Percentiles rank a stretch among this genome's conserved stretches.
Conservation (phyloP, 257 asterid species). For the Thymus mandschuricus region DNA sequence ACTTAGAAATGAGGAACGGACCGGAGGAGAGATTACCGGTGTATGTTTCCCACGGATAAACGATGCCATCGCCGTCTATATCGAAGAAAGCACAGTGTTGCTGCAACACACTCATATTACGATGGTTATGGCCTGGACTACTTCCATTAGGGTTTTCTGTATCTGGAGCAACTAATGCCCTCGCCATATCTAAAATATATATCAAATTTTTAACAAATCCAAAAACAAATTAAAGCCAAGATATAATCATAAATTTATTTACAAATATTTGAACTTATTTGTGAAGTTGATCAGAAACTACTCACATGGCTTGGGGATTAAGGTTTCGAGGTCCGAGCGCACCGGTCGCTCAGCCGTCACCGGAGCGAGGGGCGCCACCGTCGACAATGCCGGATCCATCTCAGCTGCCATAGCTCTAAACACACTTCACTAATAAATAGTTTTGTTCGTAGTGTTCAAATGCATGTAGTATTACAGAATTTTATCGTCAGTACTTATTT, state of each 20-base stretch:
- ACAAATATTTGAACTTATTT: too few species aligned
- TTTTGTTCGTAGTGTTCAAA: too few species aligned
- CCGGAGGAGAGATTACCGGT: too few species aligned
- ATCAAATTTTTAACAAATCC: too few species aligned
- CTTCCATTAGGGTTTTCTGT: slow-evolving; percentile 73
- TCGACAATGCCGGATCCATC: slow-evolving; percentile 40
- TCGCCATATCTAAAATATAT: slow-evolving; percentile 57
- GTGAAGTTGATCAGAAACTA: too few species aligned
- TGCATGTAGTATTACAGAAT: too few species aligned
- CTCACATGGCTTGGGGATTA: slow-evolving; percentile 76
- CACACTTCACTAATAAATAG: too few species aligned
- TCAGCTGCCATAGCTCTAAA: slow-evolving; percentile 31
- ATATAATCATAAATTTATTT: too few species aligned
- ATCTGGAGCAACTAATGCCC: slow-evolving; percentile 73
- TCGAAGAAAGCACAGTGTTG: slow-evolving; percentile 85
- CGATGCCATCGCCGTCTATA: slow-evolving; percentile 64
- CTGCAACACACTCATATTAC: slow-evolving; percentile 69
- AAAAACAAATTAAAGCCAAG: too few species aligned
- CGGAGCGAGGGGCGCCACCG: slow-evolving; percentile 81
- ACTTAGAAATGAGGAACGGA: too few species aligned
- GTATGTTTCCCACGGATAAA: too few species aligned
- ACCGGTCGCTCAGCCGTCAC: slow-evolving; percentile 59
- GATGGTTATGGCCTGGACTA: slow-evolving; percentile 57
- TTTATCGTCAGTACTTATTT: too few species aligned
- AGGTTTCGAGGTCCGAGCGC: slow-evolving; percentile 57